phyloP scores from a whole-genome alignment of 164 flowering plant genomes.

The Berberis thunbergii region DNA sequence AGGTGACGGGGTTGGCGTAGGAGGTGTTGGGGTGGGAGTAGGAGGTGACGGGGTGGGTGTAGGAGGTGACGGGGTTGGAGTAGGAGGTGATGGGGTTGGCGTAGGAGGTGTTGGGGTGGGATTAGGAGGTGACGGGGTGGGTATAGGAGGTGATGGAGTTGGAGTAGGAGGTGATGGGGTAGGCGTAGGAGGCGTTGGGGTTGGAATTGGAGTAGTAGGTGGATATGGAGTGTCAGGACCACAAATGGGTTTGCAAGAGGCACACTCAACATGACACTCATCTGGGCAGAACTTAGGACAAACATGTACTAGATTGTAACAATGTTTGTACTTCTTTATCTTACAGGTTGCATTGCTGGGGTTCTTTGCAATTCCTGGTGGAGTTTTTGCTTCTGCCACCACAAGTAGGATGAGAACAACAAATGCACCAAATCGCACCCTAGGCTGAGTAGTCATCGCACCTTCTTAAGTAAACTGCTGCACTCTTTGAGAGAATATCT shows the following conservation, averaged over 20 bases:
- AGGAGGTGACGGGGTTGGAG: no score
- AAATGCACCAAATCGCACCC: no score
- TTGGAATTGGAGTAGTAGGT: not conserved
- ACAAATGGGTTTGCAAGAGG: constrained; percentile 1
- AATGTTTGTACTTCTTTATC: constrained; percentile 22
- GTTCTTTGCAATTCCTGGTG: no score
- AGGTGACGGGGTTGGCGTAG: not conserved
- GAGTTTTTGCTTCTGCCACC: not conserved
- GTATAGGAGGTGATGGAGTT: no score
- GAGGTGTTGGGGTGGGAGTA: not conserved
- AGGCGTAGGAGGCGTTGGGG: no score
- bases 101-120: not conserved
- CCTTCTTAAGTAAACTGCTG: no score
- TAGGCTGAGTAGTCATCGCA: no score
- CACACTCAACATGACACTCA: constrained; percentile 23
- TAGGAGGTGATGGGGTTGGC: no score
- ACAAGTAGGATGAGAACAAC: no score
- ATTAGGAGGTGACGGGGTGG: not conserved
- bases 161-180: no score
- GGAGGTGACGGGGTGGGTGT: not conserved
- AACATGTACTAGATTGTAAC: constrained; percentile 32
- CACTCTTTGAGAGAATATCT: no score
- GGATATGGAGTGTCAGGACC: not conserved
- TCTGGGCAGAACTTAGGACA: constrained; percentile 36
- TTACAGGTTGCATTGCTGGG: constrained; percentile 20